These are phyloP conservation scores for Chionographis japonica DNA, from an alignment of 106 monocot species.

Conservation along the genomic window DNA sequence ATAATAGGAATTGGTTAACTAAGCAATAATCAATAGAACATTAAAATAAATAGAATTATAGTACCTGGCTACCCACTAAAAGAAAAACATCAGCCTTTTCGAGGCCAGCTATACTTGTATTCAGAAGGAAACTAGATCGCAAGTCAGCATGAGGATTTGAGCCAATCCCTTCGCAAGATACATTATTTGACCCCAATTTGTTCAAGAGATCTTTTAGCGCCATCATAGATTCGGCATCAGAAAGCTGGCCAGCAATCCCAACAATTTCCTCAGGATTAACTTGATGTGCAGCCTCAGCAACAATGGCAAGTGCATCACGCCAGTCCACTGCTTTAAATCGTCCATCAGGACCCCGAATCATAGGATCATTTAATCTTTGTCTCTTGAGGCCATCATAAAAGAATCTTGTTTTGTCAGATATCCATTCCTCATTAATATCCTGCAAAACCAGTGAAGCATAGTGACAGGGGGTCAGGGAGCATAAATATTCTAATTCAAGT, in stretches of 20 bases:
- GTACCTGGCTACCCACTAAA: conserved; percentile 91
- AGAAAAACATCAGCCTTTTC: conserved; percentile 94
- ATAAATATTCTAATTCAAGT: no score
- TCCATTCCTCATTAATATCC: conserved; percentile 99
- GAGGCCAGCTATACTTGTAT: conserved; percentile 86
- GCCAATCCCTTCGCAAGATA: conserved; percentile 91
- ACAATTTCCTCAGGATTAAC: conserved; percentile 94
- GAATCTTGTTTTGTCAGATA: conserved; percentile 98
- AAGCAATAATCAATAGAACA: not conserved
- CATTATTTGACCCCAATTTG: conserved; percentile 86
- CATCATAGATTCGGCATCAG: conserved; percentile 99
- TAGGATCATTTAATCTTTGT: conserved; percentile 95
- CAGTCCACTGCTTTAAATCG: conserved; percentile 84
- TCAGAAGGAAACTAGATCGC: conserved; percentile 74
- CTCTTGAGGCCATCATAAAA: conserved; percentile 97
- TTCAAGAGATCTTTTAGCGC: conserved; percentile 94
- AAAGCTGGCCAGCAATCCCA: conserved; percentile 93
- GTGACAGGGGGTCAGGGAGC: no score
- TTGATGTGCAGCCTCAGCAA: conserved; percentile 83
- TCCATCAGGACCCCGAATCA: conserved; percentile 97
- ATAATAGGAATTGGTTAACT: no score
- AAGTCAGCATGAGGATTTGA: conserved; percentile 71
- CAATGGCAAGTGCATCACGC: conserved; percentile 88
- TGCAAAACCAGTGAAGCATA: conserved; percentile 26
- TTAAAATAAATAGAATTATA: not conserved